Conservation (phyloP, 108 stramenopile genomes). For the Hondaea fermentalgiana region DNA sequence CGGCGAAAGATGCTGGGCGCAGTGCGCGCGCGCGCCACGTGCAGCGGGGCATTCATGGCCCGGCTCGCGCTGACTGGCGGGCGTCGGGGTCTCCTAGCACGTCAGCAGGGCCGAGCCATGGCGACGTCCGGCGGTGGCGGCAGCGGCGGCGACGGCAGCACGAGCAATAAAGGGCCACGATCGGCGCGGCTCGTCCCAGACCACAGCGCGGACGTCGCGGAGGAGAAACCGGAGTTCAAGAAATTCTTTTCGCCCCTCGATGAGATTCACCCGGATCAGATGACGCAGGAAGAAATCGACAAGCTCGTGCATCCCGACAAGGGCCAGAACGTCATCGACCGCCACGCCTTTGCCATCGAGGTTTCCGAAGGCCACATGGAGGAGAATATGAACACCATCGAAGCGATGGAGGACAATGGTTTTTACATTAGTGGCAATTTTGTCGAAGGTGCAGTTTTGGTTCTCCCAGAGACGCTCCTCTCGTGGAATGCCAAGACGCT, state of each 20-base stretch:
- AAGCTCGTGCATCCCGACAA: slow-evolving; percentile 5
- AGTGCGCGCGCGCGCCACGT: too few species aligned
- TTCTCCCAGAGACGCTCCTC: background rate
- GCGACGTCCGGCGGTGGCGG: too few species aligned
- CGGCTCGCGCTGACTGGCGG: too few species aligned
- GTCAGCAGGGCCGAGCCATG: too few species aligned
- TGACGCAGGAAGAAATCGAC: background rate
- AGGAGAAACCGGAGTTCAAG: background rate
- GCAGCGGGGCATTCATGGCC: too few species aligned
- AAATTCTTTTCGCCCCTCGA: background rate
- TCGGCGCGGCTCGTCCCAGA: too few species aligned
- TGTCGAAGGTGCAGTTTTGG: background rate
- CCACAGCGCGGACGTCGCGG: background rate
- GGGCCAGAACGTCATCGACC: slow-evolving; percentile 3
- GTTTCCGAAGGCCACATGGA: background rate
- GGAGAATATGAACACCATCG: background rate
- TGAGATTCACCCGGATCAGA: background rate
- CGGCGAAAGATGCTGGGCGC: too few species aligned
- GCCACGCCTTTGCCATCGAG: slow-evolving; percentile 2
- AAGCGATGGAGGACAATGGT: background rate
- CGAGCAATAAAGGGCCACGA: too few species aligned
- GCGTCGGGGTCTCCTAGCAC: too few species aligned
- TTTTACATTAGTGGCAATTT: background rate
- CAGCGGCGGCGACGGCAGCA: too few species aligned
- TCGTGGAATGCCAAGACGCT: background rate